Evolutionary conservation across 768 basidiomycete species (phyloP).

Genomic region (Suillus luteus): DNA sequence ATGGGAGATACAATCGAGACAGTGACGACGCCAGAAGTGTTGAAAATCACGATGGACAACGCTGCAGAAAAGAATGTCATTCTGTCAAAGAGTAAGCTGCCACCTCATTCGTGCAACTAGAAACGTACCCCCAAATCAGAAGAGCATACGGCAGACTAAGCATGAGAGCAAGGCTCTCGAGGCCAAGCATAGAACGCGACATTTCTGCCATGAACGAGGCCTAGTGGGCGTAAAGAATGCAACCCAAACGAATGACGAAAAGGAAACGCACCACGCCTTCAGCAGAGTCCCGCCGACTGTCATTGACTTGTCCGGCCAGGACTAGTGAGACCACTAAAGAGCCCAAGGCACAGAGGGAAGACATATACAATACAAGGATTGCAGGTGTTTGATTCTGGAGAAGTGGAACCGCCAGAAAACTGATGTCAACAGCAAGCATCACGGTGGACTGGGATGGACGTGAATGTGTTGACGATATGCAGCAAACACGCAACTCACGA

Average conservation of each 20-base stretch:
- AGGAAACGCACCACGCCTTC: conserved; percentile 35
- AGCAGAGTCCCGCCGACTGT: conserved; percentile 23
- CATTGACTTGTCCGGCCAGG: conserved; percentile 39
- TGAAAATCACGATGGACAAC: conserved; percentile 2
- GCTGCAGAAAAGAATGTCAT: conserved; percentile 13
- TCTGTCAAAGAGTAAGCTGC: background rate
- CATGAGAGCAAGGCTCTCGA: conserved; percentile 32
- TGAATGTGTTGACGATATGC: background rate
- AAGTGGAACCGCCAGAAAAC: conserved; percentile 11
- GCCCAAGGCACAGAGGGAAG: conserved; percentile 37
- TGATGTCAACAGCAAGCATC: conserved; percentile 16
- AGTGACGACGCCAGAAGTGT: background rate
- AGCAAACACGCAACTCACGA: conserved; percentile 4
- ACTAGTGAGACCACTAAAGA: conserved; percentile 37
- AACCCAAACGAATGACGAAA: background rate
- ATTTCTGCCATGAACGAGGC: conserved; percentile 10
- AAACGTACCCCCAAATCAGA: conserved; percentile 28
- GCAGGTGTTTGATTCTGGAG: background rate
- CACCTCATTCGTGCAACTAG: background rate
- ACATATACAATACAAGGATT: conserved; percentile 40
- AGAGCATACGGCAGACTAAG: conserved; percentile 36
- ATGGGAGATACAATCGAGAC: conserved; percentile 2
- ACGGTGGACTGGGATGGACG: conserved; percentile 13
- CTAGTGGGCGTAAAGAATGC: background rate
- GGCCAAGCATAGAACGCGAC: conserved; percentile 8